These are phyloP conservation scores for Xylaria intraflava DNA, from an alignment of 495 filamentous ascomycete genomes.

Conservation along the genomic window DNA sequence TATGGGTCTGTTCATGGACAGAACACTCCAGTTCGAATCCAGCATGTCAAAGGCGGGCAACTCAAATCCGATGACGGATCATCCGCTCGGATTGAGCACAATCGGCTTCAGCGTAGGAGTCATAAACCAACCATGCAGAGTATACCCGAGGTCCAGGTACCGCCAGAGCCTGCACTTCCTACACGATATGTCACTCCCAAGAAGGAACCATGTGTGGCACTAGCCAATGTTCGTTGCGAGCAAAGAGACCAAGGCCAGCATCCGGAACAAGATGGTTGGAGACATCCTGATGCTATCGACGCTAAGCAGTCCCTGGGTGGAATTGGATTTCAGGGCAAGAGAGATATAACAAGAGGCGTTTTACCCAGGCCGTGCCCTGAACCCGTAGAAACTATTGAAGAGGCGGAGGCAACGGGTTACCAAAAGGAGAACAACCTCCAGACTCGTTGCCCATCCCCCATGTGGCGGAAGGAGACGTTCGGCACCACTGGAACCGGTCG, in stretches of 20 bases:
- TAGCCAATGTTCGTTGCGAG: neutral
- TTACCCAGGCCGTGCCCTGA: conserved; percentile 10
- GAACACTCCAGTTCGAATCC: neutral
- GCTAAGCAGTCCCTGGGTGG: conserved; percentile 4
- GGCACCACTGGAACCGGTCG: neutral
- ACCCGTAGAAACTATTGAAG: conserved; percentile 25
- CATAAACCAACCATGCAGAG: conserved; percentile 7
- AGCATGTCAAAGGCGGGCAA: conserved; percentile 3
- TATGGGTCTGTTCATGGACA: neutral
- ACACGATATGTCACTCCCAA: conserved; percentile 4
- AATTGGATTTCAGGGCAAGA: conserved; percentile 16
- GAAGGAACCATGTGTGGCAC: conserved; percentile 1
- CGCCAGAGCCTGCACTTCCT: neutral
- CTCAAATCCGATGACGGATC: conserved; percentile 3
- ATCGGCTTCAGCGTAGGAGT: conserved; percentile 2
- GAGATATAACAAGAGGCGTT: conserved; percentile 14
- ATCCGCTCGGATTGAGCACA: neutral
- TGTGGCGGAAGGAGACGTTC: neutral
- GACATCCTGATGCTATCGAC: neutral
- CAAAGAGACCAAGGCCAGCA: conserved; percentile 2
- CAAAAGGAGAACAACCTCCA: conserved; percentile 4
- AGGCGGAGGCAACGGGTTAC: conserved; percentile 20
- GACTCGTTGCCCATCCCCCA: neutral
- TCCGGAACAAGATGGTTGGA: neutral
- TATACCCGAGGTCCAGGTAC: conserved; percentile 5